phyloP scores from a whole-genome alignment of 768 basidiomycete species.

The Boletus sensibilis region DNA sequence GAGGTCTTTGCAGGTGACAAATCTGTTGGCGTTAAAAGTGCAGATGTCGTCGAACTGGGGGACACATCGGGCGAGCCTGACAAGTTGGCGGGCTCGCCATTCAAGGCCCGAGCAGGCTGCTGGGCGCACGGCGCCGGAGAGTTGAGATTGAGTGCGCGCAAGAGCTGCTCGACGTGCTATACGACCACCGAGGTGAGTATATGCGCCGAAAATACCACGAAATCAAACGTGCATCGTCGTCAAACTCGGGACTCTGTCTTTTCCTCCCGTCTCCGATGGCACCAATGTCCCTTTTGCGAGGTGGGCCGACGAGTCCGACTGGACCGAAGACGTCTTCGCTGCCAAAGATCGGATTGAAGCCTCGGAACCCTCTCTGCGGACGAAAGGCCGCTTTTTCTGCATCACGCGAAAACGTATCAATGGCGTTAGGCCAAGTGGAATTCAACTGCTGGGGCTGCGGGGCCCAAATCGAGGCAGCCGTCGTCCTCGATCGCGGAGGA shows the following conservation, averaged over 20 bases:
- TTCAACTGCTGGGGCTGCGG: conserved; percentile 73
- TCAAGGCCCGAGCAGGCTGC: conserved; percentile 43
- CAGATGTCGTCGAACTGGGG: conserved; percentile 68
- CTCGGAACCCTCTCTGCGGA: conserved; percentile 27
- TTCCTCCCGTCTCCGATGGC: conserved; percentile 82
- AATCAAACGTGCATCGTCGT: conserved; percentile 41
- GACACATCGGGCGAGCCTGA: conserved; percentile 69
- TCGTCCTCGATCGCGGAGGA: conserved; percentile 42
- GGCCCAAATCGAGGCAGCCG: conserved; percentile 72
- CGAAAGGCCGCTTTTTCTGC: conserved; percentile 42
- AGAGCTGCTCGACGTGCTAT: conserved; percentile 77
- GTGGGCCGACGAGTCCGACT: conserved; percentile 35
- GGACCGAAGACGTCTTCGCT: conserved; percentile 71
- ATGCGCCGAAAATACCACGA: conserved; percentile 22
- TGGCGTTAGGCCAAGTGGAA: conserved; percentile 63
- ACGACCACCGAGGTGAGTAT: conserved; percentile 28
- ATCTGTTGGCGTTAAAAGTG: conserved; percentile 72
- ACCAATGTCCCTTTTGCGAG: conserved; percentile 54
- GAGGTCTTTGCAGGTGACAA: conserved; percentile 59
- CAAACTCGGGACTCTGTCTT: conserved; percentile 55
- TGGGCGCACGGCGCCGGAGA: conserved; percentile 61
- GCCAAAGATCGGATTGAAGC: conserved; percentile 24
- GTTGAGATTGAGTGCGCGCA: conserved; percentile 76
- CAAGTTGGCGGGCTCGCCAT: conserved; percentile 36
- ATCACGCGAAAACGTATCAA: conserved; percentile 59